Conservation (phyloP, 2,329 filamentous ascomycete species). For the Colletotrichum tabaci region DNA sequence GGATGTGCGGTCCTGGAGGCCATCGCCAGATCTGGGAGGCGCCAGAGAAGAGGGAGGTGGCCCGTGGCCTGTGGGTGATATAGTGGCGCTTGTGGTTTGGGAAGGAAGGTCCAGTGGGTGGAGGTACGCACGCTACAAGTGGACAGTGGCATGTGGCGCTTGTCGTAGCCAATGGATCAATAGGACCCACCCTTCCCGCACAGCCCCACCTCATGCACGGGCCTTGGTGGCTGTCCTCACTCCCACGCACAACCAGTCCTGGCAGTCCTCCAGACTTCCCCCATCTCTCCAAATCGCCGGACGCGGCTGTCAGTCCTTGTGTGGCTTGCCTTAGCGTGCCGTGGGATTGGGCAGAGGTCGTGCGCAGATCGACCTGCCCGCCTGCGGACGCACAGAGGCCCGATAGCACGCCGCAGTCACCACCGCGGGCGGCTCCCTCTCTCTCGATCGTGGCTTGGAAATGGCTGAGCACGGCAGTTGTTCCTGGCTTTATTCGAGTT, state of each 20-base stretch:
- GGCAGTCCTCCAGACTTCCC: too few relatives aligned
- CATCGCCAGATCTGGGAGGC: neutral
- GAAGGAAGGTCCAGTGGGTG: neutral
- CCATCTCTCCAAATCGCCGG: neutral
- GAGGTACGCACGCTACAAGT: neutral
- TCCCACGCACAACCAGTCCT: too few relatives aligned
- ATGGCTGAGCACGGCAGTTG: conserved; percentile 14
- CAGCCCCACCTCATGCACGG: neutral
- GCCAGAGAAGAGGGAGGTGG: neutral
- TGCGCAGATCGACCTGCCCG: neutral
- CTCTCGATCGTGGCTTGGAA: neutral
- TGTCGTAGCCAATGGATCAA: neutral
- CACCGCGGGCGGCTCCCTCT: neutral
- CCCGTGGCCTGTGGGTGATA: too few relatives aligned
- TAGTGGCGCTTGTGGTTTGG: too few relatives aligned
- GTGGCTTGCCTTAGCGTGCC: neutral
- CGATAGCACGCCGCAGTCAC: neutral
- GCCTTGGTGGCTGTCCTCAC: too few relatives aligned
- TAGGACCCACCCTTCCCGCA: neutral
- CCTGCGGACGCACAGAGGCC: neutral
- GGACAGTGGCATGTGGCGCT: neutral
- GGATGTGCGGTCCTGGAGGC: conserved; percentile 8
- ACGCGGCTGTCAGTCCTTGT: neutral
- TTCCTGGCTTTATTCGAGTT: neutral
- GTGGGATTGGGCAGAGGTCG: conserved; percentile 3